Evolutionary conservation across 2,329 filamentous ascomycete species (phyloP).

Genomic region (Fusarium setosum): DNA sequence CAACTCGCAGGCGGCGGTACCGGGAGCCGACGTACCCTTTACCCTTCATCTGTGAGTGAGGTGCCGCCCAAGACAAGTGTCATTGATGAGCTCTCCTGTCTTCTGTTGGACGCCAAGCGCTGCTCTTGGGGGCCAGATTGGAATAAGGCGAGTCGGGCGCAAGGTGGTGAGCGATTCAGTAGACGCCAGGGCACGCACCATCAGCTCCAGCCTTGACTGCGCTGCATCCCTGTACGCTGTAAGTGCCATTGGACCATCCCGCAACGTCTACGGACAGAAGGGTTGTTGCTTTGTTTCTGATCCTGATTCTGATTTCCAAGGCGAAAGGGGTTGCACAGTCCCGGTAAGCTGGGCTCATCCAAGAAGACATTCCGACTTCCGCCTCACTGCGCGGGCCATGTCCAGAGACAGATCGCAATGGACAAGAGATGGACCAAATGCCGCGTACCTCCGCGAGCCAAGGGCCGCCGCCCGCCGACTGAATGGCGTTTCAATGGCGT

Average conservation of each 20-base stretch:
- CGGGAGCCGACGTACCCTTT: slow-evolving; percentile 39
- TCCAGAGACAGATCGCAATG: background rate
- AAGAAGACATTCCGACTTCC: slow-evolving; percentile 8
- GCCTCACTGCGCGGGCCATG: slow-evolving; percentile 15
- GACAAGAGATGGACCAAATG: background rate
- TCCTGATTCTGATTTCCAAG: slow-evolving; percentile 5
- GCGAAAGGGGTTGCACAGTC: slow-evolving; percentile 1
- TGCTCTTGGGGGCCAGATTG: slow-evolving; percentile 3
- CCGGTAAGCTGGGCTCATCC: background rate
- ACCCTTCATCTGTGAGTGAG: background rate
- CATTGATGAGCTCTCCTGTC: slow-evolving; percentile 2
- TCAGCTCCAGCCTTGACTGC: slow-evolving; percentile 21
- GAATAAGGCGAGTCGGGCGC: slow-evolving; percentile 11
- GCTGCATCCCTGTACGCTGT: slow-evolving; percentile 20
- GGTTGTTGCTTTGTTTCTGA: no score
- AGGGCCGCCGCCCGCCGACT: slow-evolving; percentile 3
- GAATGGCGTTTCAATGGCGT: slow-evolving; percentile 35
- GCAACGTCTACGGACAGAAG: slow-evolving; percentile 16
- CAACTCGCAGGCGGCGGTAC: slow-evolving; percentile 32
- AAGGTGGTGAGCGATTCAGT: slow-evolving; percentile 19
- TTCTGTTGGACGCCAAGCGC: background rate
- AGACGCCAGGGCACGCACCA: slow-evolving; percentile 18
- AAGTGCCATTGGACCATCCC: slow-evolving; percentile 21
- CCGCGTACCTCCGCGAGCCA: slow-evolving; percentile 1
- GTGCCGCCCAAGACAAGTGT: slow-evolving; percentile 7